Base-by-base conservation (phyloP, 202 grass and related monocot genomes). In the Bolboschoenoplectus hybrid region DNA sequence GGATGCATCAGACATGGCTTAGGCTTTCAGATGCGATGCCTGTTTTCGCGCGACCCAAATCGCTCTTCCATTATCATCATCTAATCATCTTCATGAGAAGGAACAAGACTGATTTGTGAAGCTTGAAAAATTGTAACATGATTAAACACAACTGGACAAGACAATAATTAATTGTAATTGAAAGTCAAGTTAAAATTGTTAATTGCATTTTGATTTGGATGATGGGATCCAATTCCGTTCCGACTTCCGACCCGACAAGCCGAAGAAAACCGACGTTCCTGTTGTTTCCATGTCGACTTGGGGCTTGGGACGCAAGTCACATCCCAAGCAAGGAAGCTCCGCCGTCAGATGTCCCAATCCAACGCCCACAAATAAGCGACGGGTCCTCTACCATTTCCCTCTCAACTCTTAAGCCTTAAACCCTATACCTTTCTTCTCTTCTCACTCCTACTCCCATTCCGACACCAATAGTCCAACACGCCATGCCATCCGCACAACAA, bases 301-400 rank as follows among this genome's bases (percentile, higher is more conserved):
- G 87, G 81, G 81, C 90, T 89, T 89, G 87, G 81, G 81, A 82
- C 74, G 53, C 90, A 91, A 91, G 88, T 73, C 83, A 80, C 83
- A 39, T 65, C 17, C n/a, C 43, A 74, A 83, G 4, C 26, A 26
- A 26, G n/a, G 47, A 58, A 87, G 55, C 60, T 82, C 44, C 64
- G 71, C 74, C 62, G 26, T 32, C 39, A n/a, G 64, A 67, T 88
- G 34, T 81, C 83, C 86, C 76, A 81, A 39, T 85, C 86, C 16
- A 81, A 82, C 73, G 85, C 85, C 66, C 80, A 53, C 14, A 79
- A 39, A 49, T 63, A 49, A 40, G 14, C 34, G 26, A 9, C 56
- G 6, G 17, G n/a, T 0, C 36, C 10, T 44, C 55, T 85, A 36
- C 39, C 55, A 36, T 65, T 26, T 17, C 74, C 70, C 66, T 84